A percentile compares a stretch with the other conserved stretches of the same genome.
phyloP scores from a whole-genome alignment of 768 basidiomycete species.

The Kwoniella newhampshirensis region DNA sequence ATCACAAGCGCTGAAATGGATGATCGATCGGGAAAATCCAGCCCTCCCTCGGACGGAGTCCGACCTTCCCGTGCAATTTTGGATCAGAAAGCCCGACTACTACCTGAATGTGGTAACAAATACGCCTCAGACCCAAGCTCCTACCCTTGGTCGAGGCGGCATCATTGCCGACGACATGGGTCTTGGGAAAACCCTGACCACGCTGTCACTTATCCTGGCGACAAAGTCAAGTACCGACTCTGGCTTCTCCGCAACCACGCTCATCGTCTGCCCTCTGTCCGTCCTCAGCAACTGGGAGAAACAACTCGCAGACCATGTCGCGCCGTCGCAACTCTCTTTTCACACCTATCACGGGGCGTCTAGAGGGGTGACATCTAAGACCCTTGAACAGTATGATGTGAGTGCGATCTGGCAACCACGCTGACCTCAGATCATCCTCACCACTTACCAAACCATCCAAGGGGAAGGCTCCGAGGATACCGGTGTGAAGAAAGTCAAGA shows the following conservation, averaged over 20 bases:
- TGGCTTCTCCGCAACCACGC: too few species aligned
- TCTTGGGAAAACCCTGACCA: slow-evolving; percentile 77
- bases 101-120: slow-evolving; percentile 83
- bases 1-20: slow-evolving; percentile 62
- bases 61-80: slow-evolving; percentile 83
- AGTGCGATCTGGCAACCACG: slow-evolving; percentile 6
- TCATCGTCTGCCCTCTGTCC: slow-evolving; percentile 59
- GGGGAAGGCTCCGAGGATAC: too few species aligned
- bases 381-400: slow-evolving; percentile 38
- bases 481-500: slow-evolving; percentile 59
- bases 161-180: slow-evolving; percentile 90
- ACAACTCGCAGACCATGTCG: slow-evolving; percentile 42
- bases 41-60: slow-evolving; percentile 64
- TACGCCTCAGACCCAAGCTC: slow-evolving; percentile 64
- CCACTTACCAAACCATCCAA: slow-evolving; percentile 36
- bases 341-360: slow-evolving; percentile 41
- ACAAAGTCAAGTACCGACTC: slow-evolving; percentile 60
- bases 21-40: slow-evolving; percentile 76
- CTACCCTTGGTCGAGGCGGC: slow-evolving; percentile 76
- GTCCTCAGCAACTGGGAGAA: slow-evolving; percentile 50
- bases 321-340: slow-evolving; percentile 23
- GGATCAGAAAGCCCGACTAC: slow-evolving; percentile 61
- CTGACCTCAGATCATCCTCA: slow-evolving; percentile 36
- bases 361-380: slow-evolving; percentile 24
- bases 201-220: slow-evolving; percentile 75